Base-by-base conservation (phyloP, 306 rosid genomes). In the Gastrolobium villosum region DNA sequence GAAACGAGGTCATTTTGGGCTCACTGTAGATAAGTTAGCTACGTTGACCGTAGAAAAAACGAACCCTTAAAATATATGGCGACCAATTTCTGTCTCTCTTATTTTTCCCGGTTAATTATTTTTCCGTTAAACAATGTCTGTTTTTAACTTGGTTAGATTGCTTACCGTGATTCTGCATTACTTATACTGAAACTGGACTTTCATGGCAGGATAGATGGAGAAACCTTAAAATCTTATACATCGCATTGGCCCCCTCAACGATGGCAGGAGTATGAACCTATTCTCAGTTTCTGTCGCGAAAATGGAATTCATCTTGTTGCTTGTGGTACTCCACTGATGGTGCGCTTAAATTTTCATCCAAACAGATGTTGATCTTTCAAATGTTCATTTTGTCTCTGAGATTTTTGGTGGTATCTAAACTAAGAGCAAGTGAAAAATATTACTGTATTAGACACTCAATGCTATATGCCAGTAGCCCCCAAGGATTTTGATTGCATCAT, bases 251-350 rank as follows among this genome's bases (percentile, higher is more conserved):
- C 99, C 1, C 88, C 90, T 31, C 80, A 87, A 76, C 85, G 95
- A 35, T 94, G 99, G 97, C 90, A 91, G 86, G 99, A 94, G 70
- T 94, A 92, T 73, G 97, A 92, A 81, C 99, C 99, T 75, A 90
- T 91, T 82, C 88, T 94, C 13, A 89, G 81, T 70, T 94, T 83
- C 83, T 92, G 97, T 76, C 88, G 87, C 32, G 97, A 92, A 53
- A 90, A 86, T 31, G 97, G 91, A 79, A 84, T 94, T 77, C 86
- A 28, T 56, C 86, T 94, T 49, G 87, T 94, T 52, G 97, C 97
- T 65, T 90, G 95, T 78, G 97, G 97, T 72, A 88, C 90, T 63
- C 99, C 95, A 2, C 94, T 83, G 64, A 55, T 62, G 97, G 97
- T 92, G 70, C 63, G 82, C 62, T 45, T 53, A 43, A 35, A 36